Percentiles rank a stretch among this genome's conserved stretches.
Conservation (phyloP, 1,139 yeast genomes). For the Yamadazyma dendronema region DNA sequence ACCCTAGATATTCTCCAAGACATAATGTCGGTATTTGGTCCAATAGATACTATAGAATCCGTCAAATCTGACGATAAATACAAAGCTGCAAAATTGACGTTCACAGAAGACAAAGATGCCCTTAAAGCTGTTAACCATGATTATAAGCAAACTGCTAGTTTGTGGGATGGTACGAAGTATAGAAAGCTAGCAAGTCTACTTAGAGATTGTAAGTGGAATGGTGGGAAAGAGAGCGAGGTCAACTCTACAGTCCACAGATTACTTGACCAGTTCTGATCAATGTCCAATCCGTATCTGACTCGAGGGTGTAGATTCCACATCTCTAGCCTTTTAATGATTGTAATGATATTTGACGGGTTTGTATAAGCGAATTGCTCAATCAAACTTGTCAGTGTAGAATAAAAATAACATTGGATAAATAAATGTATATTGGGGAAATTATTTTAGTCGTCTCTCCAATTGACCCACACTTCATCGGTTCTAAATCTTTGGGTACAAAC, state of each 20-base stretch:
- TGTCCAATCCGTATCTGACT: slow-evolving; percentile 42
- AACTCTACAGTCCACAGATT: not conserved
- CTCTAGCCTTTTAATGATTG: slow-evolving; percentile 12
- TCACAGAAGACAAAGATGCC: slow-evolving; percentile 22
- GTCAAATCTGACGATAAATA: slow-evolving; percentile 24
- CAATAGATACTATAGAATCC: slow-evolving; percentile 20
- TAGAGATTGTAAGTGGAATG: slow-evolving; percentile 26
- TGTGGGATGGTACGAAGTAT: slow-evolving; percentile 49
- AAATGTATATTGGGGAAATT: slow-evolving; percentile 1
- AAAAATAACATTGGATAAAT: slow-evolving; percentile 3
- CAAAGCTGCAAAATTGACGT: slow-evolving; percentile 38
- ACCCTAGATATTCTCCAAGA: slow-evolving; percentile 29
- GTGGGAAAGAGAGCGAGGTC: not conserved
- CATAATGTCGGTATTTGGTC: slow-evolving; percentile 50
- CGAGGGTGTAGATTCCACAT: slow-evolving; percentile 5
- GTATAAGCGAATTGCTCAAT: not conserved
- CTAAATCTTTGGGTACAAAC: slow-evolving; percentile 92
- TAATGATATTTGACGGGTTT: slow-evolving; percentile 23
- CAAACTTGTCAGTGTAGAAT: slow-evolving; percentile 1
- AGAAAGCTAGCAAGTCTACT: slow-evolving; percentile 48
- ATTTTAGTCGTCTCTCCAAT: slow-evolving; percentile 75
- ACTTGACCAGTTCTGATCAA: slow-evolving; percentile 4
- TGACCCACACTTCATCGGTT: slow-evolving; percentile 89
- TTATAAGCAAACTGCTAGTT: slow-evolving; percentile 36
- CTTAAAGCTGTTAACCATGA: slow-evolving; percentile 39